Conservation (phyloP, 2,329 filamentous ascomycete species). For the Sphaerulina musiva region DNA sequence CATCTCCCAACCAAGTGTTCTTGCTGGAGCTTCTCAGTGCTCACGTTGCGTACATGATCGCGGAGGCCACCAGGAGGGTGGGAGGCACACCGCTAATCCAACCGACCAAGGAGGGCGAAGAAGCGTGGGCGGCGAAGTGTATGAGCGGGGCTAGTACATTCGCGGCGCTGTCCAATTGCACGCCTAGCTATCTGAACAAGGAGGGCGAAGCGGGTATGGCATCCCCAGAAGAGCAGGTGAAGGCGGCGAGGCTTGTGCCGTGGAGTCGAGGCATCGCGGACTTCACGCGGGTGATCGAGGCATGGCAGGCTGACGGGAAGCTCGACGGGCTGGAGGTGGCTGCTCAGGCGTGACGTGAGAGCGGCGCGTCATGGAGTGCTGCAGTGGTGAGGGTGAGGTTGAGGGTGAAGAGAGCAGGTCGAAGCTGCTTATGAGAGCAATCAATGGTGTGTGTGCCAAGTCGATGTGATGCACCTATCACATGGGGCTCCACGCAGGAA, state of each 20-base stretch:
- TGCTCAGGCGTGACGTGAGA: slow-evolving; percentile 5
- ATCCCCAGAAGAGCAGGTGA: neutral
- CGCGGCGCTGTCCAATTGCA: slow-evolving; percentile 42
- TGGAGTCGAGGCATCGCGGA: too few relatives aligned
- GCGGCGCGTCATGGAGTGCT: too few relatives aligned
- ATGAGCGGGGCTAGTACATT: slow-evolving; percentile 39
- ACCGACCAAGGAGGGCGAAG: slow-evolving; percentile 42
- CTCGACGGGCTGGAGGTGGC: slow-evolving; percentile 31
- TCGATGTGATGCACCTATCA: too few relatives aligned
- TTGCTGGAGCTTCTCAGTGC: slow-evolving; percentile 34
- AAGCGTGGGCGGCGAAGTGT: slow-evolving; percentile 43
- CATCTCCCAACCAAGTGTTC: slow-evolving; percentile 28
- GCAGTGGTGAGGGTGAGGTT: too few relatives aligned
- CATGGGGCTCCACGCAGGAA: too few relatives aligned
- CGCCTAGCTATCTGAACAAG: slow-evolving; percentile 49
- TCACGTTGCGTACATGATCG: slow-evolving; percentile 44
- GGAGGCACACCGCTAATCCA: slow-evolving; percentile 37
- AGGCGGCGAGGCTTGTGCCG: too few relatives aligned
- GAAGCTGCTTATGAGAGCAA: too few relatives aligned
- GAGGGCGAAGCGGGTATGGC: slow-evolving; percentile 35
- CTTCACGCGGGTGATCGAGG: too few relatives aligned
- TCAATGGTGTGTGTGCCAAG: too few relatives aligned
- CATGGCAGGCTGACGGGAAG: slow-evolving; percentile 11
- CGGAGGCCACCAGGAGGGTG: slow-evolving; percentile 30
- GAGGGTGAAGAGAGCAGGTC: too few relatives aligned